phyloP scores from a whole-genome alignment of 176 grass and related monocot species.

The Bromus sterilis region DNA sequence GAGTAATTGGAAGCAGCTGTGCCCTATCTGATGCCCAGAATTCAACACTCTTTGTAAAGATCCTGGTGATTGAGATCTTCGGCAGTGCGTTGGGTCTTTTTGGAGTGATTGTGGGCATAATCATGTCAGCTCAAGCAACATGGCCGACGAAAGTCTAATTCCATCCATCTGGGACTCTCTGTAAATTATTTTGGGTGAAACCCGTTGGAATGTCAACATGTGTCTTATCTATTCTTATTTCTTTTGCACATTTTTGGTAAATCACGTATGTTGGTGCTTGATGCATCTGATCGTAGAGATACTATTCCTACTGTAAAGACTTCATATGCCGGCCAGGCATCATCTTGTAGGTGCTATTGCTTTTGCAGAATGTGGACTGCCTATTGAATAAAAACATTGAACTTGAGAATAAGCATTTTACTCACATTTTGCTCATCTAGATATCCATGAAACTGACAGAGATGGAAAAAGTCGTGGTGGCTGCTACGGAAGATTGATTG shows the following conservation, averaged over 20 bases:
- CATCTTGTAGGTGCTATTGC: conserved; percentile 36
- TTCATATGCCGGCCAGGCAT: conserved; percentile 15
- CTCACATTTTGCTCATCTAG: too few relatives aligned
- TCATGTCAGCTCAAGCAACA: conserved; percentile 96
- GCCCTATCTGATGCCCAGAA: conserved; percentile 96
- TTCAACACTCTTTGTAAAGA: conserved; percentile 94
- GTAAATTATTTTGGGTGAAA: conserved; percentile 40
- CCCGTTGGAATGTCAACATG: conserved; percentile 9
- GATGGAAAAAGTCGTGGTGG: too few relatives aligned
- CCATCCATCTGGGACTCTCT: background rate
- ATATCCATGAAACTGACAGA: too few relatives aligned
- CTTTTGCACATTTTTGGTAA: conserved; percentile 17
- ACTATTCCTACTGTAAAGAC: conserved; percentile 26
- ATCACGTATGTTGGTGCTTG: conserved; percentile 6
- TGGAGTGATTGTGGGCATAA: conserved; percentile 95
- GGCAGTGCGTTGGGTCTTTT: conserved; percentile 95
- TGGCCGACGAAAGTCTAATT: conserved; percentile 62
- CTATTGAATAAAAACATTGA: conserved; percentile 44
- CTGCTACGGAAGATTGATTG: too few relatives aligned
- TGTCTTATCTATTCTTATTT: background rate
- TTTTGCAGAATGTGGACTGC: conserved; percentile 26
- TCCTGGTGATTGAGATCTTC: conserved; percentile 96
- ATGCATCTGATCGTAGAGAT: conserved; percentile 42
- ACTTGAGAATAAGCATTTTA: background rate
- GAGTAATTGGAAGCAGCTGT: conserved; percentile 98